Base-by-base conservation (phyloP, 305 asterid species). In the Fraxinus ornus region DNA sequence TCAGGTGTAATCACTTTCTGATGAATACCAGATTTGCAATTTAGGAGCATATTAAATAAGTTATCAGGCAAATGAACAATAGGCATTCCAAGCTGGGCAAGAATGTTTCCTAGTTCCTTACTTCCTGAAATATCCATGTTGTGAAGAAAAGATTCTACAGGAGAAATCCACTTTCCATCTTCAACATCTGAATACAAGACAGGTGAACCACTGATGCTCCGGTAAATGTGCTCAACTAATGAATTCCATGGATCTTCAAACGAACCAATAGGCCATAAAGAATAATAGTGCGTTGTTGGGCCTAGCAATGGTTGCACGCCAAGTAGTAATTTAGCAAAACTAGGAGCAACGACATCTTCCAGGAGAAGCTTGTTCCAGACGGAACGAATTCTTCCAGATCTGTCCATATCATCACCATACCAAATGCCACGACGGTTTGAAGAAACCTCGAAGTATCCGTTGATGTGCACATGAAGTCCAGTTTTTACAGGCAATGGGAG, bases 341-440 rank as follows among this genome's bases (percentile, higher is more conserved):
- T 83, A 87, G 99, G 98, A 32, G 98, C 97, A 82, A 94, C 93
- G 80, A 93, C 92, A 78, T 95, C 98, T 87, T 94, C 98, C 88
- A 95, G 86, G 24, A 95, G 94, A 89, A 95, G 98, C 90, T 91
- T 93, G 90, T 95, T 95, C 99, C 99, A 95, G 80, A 94, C 49
- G 22, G 98, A 95, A 75, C 99, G 98, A 76, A 95, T 87, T 88
- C 93, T 95, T 81, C 98, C 99, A 83, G 98, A 89, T 87, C 98
- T 93, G 87, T 95, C 99, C 99, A 95, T 94, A 89, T 95, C 99
- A 89, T 91, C 97, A 82, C 99, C 99, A 83, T 94, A 95, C 99
- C 99, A 95, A 89, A 95, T 94, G 80, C 98, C 98, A 86, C 98
- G 99, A 36, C 99, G 98, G 84, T 95, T 95, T 36, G 99, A 95